A percentile compares a stretch with the other conserved stretches of the same genome.
phyloP scores from a whole-genome alignment of 2,329 filamentous ascomycete species.

The Cytospora paraplurivora region DNA sequence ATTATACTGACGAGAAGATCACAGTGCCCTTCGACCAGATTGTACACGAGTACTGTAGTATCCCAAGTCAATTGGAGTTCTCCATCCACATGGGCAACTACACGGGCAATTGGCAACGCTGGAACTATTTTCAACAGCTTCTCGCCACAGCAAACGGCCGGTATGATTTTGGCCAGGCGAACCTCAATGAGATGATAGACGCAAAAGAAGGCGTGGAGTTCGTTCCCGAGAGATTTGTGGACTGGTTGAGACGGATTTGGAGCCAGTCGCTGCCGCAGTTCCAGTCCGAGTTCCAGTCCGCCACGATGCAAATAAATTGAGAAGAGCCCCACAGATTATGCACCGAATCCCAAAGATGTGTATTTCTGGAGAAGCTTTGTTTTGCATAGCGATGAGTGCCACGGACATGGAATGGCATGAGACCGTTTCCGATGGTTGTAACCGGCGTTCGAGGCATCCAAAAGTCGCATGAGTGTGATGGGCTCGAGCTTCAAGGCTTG shows the following conservation, averaged over 20 bases:
- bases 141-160: conserved; percentile 69
- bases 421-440: not conserved
- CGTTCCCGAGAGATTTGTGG: conserved; percentile 52
- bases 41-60: conserved; percentile 44
- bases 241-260: conserved; percentile 58
- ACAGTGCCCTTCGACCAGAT: conserved; percentile 45
- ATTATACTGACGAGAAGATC: conserved; percentile 31
- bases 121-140: conserved; percentile 60
- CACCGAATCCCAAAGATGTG: not conserved
- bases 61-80: conserved; percentile 44
- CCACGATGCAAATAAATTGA: conserved; percentile 20
- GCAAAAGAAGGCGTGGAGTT: conserved; percentile 43
- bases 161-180: conserved; percentile 64
- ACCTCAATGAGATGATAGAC: conserved; percentile 57
- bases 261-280: conserved; percentile 28
- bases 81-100: conserved; percentile 52
- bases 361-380: not conserved
- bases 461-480: no score
- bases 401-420: not conserved
- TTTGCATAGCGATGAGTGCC: not conserved
- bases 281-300: conserved; percentile 10
- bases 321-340: not conserved
- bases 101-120: conserved; percentile 50
- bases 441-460: no score
- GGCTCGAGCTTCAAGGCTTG: no score